phyloP scores from a whole-genome alignment of 2,329 filamentous ascomycete genomes.

The Neofusicoccum sp. region DNA sequence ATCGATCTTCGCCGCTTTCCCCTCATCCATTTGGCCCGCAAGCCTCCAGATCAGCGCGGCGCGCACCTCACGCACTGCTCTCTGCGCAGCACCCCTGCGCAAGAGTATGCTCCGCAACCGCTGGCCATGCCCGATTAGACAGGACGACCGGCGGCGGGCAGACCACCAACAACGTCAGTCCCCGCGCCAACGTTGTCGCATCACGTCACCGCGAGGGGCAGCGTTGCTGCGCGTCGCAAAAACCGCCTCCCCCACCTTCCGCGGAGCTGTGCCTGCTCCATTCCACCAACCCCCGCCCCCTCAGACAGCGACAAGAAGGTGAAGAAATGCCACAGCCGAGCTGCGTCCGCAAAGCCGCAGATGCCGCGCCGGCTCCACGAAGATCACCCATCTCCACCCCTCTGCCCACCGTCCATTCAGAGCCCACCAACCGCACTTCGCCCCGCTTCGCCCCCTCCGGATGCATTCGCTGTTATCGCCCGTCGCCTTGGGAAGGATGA shows the following conservation, averaged over 20 bases:
- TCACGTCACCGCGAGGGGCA: constrained; percentile 6
- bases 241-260: constrained; percentile 13
- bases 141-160: constrained; percentile 9
- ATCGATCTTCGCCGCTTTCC: constrained; percentile 7
- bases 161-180: constrained; percentile 5
- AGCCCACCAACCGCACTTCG: background rate
- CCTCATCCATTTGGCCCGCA: constrained; percentile 1
- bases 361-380: constrained; percentile 15
- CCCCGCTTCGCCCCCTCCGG: background rate
- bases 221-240: background rate
- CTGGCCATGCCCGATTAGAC: constrained; percentile 7
- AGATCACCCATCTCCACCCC: background rate
- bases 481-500: background rate
- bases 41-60: constrained; percentile 3
- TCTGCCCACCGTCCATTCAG: background rate
- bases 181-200: constrained; percentile 6
- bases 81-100: background rate
- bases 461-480: background rate
- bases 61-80: background rate
- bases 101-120: background rate
- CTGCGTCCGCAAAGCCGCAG: constrained; percentile 8
- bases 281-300: background rate
- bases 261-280: background rate
- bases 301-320: background rate
- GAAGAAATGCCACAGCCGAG: constrained; percentile 14